Evolutionary conservation across 441 rosid genomes (phyloP).

Genomic region (Pelargonium citronellum): DNA sequence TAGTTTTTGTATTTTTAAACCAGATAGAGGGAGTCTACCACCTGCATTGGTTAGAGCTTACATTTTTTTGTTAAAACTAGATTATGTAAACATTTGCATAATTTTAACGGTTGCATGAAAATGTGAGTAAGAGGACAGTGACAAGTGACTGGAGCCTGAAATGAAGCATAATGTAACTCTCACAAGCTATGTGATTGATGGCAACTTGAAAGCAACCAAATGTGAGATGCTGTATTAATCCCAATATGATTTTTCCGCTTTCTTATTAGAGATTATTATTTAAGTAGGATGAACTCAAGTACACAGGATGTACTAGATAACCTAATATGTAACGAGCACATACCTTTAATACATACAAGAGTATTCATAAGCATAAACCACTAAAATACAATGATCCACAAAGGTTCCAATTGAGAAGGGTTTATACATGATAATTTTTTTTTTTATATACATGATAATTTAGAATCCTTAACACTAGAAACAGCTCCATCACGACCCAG

Average conservation of each 20-base stretch:
- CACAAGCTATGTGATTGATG: not conserved
- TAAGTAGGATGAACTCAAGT: not conserved
- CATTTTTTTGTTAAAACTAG: no score
- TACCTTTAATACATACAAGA: not conserved
- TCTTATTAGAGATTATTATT: not conserved
- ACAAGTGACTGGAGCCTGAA: not conserved
- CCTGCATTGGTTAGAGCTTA: no score
- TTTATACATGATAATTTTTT: not conserved
- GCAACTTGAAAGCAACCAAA: not conserved
- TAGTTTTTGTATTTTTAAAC: no score
- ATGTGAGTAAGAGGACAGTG: not conserved
- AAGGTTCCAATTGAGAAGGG: not conserved
- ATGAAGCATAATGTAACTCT: not conserved
- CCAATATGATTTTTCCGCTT: no score
- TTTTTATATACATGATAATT: no score
- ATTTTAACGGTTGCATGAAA: not conserved
- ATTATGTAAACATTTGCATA: not conserved
- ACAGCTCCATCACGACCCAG: not conserved
- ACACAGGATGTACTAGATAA: not conserved
- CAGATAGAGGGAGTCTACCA: no score
- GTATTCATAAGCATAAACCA: not conserved
- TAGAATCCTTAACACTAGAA: not conserved
- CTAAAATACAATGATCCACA: not conserved
- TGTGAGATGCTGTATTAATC: not conserved
- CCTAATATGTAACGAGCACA: not conserved